Evolutionary conservation across 306 rosid genomes (phyloP).

Genomic region (Carpinus viminea): DNA sequence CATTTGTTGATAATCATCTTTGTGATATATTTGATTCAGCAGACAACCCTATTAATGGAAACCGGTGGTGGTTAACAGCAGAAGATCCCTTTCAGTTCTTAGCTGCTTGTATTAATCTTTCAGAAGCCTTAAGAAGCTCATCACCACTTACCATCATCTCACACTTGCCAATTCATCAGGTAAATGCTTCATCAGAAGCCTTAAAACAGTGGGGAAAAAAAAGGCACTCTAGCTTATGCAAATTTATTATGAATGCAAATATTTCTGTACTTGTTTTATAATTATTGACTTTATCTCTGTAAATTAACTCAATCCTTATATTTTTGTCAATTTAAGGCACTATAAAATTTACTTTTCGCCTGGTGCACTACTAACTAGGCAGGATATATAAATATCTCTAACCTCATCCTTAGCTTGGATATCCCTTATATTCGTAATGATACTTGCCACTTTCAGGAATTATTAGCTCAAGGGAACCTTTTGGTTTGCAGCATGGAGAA

Average conservation of each 20-base stretch:
- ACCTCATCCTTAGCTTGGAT: not conserved
- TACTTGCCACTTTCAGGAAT: not conserved
- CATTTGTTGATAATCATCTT: constrained; percentile 72
- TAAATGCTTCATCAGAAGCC: constrained; percentile 31
- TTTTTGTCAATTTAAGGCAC: not conserved
- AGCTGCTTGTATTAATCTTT: constrained; percentile 81
- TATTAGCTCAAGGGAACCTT: not conserved
- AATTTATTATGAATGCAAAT: not conserved
- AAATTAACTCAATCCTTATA: not conserved
- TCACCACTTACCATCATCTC: constrained; percentile 74
- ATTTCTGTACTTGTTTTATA: not conserved
- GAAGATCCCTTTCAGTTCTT: constrained; percentile 93
- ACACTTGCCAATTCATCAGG: constrained; percentile 85
- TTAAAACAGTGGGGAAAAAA: not conserved
- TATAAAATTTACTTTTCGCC: not conserved
- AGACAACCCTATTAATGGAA: constrained; percentile 67
- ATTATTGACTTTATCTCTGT: not conserved
- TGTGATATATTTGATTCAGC: constrained; percentile 79
- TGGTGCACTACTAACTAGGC: not conserved
- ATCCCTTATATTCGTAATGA: not conserved
- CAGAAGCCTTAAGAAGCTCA: constrained; percentile 76
- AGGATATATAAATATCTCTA: not conserved
- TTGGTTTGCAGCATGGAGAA: not conserved
- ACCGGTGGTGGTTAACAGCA: constrained; percentile 84
- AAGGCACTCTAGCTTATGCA: constrained; percentile 12